Evolutionary conservation across 805 yeast genomes (phyloP).

Genomic region (Hanseniaspora occidentalis): DNA sequence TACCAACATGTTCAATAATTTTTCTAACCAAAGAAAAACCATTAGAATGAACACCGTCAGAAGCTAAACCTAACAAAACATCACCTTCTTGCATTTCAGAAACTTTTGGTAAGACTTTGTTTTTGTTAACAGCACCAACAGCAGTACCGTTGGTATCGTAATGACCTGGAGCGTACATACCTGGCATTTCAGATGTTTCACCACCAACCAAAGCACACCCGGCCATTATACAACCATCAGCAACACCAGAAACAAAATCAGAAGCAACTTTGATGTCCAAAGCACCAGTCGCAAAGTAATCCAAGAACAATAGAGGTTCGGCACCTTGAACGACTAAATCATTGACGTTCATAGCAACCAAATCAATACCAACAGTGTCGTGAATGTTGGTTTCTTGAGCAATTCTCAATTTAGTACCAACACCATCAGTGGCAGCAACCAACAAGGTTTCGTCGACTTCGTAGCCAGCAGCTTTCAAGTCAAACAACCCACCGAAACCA

Average conservation of each 20-base stretch:
- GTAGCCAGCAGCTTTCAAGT: constrained; percentile 79
- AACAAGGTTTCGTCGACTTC: constrained; percentile 59
- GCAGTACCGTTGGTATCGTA: constrained; percentile 98
- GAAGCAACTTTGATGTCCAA: constrained; percentile 76
- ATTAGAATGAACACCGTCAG: constrained; percentile 93
- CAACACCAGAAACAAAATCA: constrained; percentile 87
- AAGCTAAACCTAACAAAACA: constrained; percentile 71
- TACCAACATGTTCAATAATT: constrained; percentile 68
- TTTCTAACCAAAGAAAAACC: constrained; percentile 93
- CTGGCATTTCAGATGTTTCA: constrained; percentile 99
- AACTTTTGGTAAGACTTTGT: constrained; percentile 58
- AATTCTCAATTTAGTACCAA: constrained; percentile 90
- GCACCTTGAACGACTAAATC: constrained; percentile 98
- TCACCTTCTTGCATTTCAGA: constrained; percentile 66
- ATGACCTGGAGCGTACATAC: constrained; percentile 90
- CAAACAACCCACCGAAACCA: constrained; percentile 97
- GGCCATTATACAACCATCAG: constrained; percentile 86
- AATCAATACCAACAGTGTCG: constrained; percentile 96
- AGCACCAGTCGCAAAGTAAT: constrained; percentile 92
- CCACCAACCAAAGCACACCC: constrained; percentile 99
- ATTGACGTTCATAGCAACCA: constrained; percentile 98
- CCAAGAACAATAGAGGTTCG: constrained; percentile 89
- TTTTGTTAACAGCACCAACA: constrained; percentile 85
- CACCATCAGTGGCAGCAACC: constrained; percentile 98
- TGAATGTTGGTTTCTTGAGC: constrained; percentile 86